Percentiles rank a stretch among this genome's conserved stretches.
Evolutionary conservation across 331 rosid genomes (phyloP).

Genomic region (Pyracantha coccinea): DNA sequence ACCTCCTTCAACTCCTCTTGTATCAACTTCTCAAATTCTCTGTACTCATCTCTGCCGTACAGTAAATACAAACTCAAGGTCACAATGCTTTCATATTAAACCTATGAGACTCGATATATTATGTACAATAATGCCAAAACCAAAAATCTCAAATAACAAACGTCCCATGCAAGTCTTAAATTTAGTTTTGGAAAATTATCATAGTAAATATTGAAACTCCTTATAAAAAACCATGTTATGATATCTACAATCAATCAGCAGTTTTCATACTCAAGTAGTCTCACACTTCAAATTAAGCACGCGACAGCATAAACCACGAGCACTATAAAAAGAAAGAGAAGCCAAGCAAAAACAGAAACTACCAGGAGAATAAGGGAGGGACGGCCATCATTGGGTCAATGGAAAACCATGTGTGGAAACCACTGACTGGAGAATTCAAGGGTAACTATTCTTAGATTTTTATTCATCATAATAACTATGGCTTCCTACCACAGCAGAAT

Average conservation of each 20-base stretch:
- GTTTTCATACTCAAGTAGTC: neutral
- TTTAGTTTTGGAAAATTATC: neutral
- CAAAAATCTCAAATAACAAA: neutral
- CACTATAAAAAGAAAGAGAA: neutral
- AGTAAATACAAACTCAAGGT: conserved; percentile 16
- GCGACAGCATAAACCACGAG: neutral
- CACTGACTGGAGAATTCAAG: neutral
- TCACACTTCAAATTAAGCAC: neutral
- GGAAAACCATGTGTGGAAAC: neutral
- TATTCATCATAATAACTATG: neutral
- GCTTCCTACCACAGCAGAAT: neutral
- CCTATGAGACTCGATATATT: neutral
- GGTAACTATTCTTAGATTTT: neutral
- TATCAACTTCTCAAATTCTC: conserved; percentile 89
- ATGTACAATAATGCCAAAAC: neutral
- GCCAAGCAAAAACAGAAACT: neutral
- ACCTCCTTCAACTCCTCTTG: conserved; percentile 91
- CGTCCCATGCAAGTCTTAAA: neutral
- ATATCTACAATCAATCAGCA: neutral
- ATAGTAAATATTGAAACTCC: neutral
- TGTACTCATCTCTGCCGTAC: conserved; percentile 77
- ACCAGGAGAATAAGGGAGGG: neutral
- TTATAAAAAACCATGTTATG: neutral
- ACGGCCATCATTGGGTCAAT: neutral
- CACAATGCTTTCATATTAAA: conserved; percentile 10